Percentiles rank a stretch among this genome's conserved stretches.
phyloP scores from a whole-genome alignment of 2,329 filamentous ascomycete species.

The Paraphaeosphaeria minitans region DNA sequence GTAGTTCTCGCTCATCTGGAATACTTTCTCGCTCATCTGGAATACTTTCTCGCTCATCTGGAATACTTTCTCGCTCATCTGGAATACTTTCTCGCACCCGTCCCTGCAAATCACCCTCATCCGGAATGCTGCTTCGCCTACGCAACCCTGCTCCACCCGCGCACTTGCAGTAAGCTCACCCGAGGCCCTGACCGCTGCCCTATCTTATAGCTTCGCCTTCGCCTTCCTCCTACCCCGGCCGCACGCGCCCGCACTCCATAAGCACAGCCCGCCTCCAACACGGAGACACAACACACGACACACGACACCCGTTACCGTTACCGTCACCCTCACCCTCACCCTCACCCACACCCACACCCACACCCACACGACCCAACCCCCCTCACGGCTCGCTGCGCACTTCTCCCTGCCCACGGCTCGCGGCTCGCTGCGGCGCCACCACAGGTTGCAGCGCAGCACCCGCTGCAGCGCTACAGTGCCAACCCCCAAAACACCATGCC shows the following conservation, averaged over 20 bases:
- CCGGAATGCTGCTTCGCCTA: conserved; percentile 11
- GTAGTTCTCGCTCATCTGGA: too few relatives aligned
- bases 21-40: too few relatives aligned
- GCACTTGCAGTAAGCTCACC: conserved; percentile 14
- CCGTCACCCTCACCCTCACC: conserved; percentile 7
- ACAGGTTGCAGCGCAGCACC: conserved; percentile 29
- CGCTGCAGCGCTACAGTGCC: conserved; percentile 18
- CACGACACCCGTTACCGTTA: too few relatives aligned
- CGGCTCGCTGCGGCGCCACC: conserved; percentile 24
- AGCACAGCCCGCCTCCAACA: conserved; percentile 14
- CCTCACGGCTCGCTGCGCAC: too few relatives aligned
- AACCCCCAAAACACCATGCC: background rate
- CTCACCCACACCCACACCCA: background rate
- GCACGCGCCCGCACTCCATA: conserved; percentile 10
- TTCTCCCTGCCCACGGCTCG: too few relatives aligned
- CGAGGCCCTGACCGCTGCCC: conserved; percentile 1
- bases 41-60: too few relatives aligned
- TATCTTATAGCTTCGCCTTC: too few relatives aligned
- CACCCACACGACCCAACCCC: conserved; percentile 11
- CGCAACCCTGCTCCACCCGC: conserved; percentile 8
- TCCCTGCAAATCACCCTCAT: conserved; percentile 6
- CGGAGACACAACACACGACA: too few relatives aligned
- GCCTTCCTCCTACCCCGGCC: background rate
- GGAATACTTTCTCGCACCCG: background rate
- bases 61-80: too few relatives aligned